Evolutionary conservation across 139 green algal genomes (phyloP), one percentile per base, ranked within the genome.

Genomic region (Coelastrella sp.): DNA sequence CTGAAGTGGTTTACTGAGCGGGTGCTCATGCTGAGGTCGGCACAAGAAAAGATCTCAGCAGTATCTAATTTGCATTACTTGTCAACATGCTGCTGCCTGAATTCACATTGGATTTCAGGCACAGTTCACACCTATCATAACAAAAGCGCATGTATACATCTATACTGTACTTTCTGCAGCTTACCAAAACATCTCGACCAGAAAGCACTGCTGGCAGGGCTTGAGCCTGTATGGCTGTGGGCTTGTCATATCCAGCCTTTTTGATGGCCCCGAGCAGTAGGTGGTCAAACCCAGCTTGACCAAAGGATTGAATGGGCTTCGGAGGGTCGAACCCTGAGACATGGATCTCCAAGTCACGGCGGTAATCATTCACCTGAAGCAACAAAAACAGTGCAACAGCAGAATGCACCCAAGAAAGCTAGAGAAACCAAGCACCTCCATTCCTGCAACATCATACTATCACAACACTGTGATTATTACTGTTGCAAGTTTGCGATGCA

Each of bases 221-320:
- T 81, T 97, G 94, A 3, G 92, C 92, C 93, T 99, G 97, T 84
- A 99, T 99, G 76, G 97, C 96, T 4, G 92, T 98, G 3, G 97
- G 97, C 89, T 98, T 97, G 83, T 93, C 94, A 92, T 99, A 99
- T 17, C 95, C 95, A 0, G 94, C 92, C 43, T 88, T 88, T 43
- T 94, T 90, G 21, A 98, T 91, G 2, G 93, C 94, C 9, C 51
- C 89, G 85, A 96, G 85, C 19, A 98, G 89, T 0, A 75, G 48
- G 7, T 81, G 75, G 45, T 95, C 91, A 76, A 98, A 97, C 51
- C 94, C 90, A 53, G 90, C 95, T 74, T 98, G 95, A 35, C 85
- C 86, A 87, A 98, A 98, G 2, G 63, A 79, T 57, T 92, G 88
- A 32, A 98, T 71, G 4, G 95, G 95, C 38, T 85, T 85, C 0